phyloP scores from a whole-genome alignment of 805 yeast species.

The Metschnikowia reukaufii region DNA sequence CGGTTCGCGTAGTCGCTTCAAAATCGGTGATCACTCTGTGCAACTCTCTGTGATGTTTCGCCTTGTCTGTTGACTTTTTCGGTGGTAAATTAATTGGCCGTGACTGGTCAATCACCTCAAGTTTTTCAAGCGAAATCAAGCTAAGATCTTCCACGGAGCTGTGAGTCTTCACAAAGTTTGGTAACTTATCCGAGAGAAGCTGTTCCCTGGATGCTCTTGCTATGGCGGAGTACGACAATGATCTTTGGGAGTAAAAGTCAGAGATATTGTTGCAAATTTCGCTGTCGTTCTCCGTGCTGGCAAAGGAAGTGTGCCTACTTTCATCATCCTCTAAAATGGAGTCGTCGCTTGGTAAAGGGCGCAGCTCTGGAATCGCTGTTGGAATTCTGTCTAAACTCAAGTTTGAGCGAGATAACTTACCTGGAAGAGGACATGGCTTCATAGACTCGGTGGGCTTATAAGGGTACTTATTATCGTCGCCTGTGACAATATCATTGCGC shows the following conservation, averaged over 20 bases:
- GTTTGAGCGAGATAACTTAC: conserved; percentile 17
- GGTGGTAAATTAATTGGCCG: conserved; percentile 77
- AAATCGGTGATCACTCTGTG: conserved; percentile 43
- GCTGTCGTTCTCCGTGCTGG: conserved; percentile 27
- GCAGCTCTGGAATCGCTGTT: conserved; percentile 8
- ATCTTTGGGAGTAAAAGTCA: conserved; percentile 36
- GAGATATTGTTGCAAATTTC: conserved; percentile 40
- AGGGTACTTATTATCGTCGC: conserved; percentile 27
- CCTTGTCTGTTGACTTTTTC: conserved; percentile 51
- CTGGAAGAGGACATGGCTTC: conserved; percentile 22
- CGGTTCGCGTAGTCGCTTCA: conserved; percentile 30
- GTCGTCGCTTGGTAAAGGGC: conserved; percentile 1
- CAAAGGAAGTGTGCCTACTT: conserved; percentile 9
- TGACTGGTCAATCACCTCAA: conserved; percentile 54
- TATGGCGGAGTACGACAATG: conserved; percentile 34
- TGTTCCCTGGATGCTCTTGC: conserved; percentile 35
- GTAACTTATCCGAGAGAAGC: conserved; percentile 35
- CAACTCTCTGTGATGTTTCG: conserved; percentile 58
- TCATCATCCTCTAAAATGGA: conserved; percentile 16
- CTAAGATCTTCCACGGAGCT: conserved; percentile 26
- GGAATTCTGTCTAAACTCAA: conserved; percentile 9
- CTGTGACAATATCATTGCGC: conserved; percentile 27
- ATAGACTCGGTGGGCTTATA: conserved; percentile 17
- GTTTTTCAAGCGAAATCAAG: conserved; percentile 61
- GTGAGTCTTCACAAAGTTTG: conserved; percentile 40